A percentile compares a stretch with the other conserved stretches of the same genome.
Evolutionary conservation across 2,329 filamentous ascomycete species (phyloP).

Genomic region (Alternaria sp.): DNA sequence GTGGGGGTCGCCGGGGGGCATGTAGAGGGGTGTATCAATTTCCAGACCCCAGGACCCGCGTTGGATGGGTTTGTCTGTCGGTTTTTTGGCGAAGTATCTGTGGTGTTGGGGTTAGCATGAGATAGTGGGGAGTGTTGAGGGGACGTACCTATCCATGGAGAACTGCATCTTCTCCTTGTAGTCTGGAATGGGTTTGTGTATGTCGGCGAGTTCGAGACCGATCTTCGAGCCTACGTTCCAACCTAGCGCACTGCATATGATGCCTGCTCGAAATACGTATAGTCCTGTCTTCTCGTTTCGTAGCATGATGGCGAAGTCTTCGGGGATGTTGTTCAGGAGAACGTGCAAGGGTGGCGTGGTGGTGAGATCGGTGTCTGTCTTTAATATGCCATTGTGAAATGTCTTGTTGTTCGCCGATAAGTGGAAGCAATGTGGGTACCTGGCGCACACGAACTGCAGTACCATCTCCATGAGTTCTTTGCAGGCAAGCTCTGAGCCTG

Average conservation of each 20-base stretch:
- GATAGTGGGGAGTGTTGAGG: neutral
- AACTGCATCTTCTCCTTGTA: conserved; percentile 89
- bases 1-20: conserved; percentile 72
- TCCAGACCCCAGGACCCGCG: conserved; percentile 86
- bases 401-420: conserved; percentile 59
- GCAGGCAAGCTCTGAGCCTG: conserved; percentile 78
- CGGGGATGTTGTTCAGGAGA: conserved; percentile 78
- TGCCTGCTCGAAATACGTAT: conserved; percentile 76
- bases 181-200: conserved; percentile 78
- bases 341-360: conserved; percentile 70
- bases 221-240: conserved; percentile 82
- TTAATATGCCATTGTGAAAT: conserved; percentile 73
- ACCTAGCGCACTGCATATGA: conserved; percentile 79
- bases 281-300: conserved; percentile 73
- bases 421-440: conserved; percentile 78
- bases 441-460: conserved; percentile 76
- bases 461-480: conserved; percentile 90
- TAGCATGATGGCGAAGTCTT: conserved; percentile 81
- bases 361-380: conserved; percentile 66
- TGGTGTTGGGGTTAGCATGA: neutral
- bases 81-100: conserved; percentile 82
- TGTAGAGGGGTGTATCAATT: conserved; percentile 75
- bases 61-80: conserved; percentile 77
- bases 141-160: conserved; percentile 77
- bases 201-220: conserved; percentile 70